Conservation (phyloP, 495 filamentous ascomycete genomes). For the Parachaetomium inaequale region DNA sequence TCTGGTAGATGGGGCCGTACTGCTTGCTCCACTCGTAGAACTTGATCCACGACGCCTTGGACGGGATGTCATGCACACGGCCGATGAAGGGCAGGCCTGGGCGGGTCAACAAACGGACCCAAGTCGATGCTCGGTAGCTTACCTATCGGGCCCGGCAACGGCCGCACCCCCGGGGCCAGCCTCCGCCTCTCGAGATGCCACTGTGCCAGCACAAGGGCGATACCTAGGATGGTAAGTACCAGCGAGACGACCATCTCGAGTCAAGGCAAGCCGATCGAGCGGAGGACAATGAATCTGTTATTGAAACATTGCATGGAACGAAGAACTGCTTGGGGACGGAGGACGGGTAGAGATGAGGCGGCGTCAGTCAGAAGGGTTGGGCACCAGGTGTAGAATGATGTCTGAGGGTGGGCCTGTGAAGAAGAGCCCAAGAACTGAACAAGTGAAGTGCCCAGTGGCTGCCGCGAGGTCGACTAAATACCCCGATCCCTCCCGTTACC, state of each 20-base stretch:
- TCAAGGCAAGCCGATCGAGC: not conserved
- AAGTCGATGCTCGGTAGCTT: not conserved
- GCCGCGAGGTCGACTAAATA: too few species aligned
- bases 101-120: not conserved
- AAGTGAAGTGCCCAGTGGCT: too few species aligned
- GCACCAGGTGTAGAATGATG: too few species aligned
- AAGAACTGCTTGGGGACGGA: too few species aligned
- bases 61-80: constrained; percentile 56
- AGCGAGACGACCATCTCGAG: constrained; percentile 1
- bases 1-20: constrained; percentile 62
- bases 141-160: constrained; percentile 23
- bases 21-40: constrained; percentile 60
- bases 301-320: too few species aligned
- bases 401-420: too few species aligned
- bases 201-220: constrained; percentile 8
- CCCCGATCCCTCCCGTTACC: too few species aligned
- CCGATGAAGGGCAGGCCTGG: constrained; percentile 52
- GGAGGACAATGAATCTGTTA: not conserved
- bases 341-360: too few species aligned
- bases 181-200: constrained; percentile 8
- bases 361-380: too few species aligned
- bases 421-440: too few species aligned
- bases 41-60: constrained; percentile 50
- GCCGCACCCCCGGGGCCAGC: constrained; percentile 12
- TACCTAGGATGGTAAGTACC: not conserved